Base-by-base conservation (phyloP, 2,329 filamentous ascomycete genomes). In the Talaromyces sp. region DNA sequence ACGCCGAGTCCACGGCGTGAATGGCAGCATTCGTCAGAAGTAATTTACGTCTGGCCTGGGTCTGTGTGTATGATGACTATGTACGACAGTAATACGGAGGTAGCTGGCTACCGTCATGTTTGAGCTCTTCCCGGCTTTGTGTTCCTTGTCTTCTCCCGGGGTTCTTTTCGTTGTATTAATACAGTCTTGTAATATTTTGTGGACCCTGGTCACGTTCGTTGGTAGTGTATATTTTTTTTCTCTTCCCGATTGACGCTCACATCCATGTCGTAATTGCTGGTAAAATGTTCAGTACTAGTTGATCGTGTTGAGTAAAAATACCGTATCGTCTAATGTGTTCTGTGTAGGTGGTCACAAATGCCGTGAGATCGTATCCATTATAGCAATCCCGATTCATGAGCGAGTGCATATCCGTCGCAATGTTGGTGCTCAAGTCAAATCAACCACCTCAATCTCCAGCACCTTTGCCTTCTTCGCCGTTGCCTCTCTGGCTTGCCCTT, bases 11-110 rank as follows among this genome's bases (percentile, higher is more conserved):
- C 76, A 78, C 61, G 73, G 74, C 4, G 73, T 78, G 33, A 71
- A 74, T 37, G 73, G 75, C 61, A 77, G 74, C 65, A 76, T 78
- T 54, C 70, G 76, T n/a, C 76, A 77, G 66, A 72, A 72, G 40
- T 70, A 66, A 18, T 14, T 3, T 14, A 23, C 35, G 25, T 28
- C 21, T 64, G 42, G 35, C 21, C 25, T 6, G 33, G 31, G 50
- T 39, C 28, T 28, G 16, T 44, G 50, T 58, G 50, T 63, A 60
- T 58, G 62, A 63, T 63, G 62, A 60, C 56, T 60, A 59, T 63
- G 52, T 63, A 60, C 58, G 57, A 63, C 44, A 60, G 52, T 46
- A 48, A 63, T 31, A 57, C 40, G 40, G 60, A 55, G 37, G 62
- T 60, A 60, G 57, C 62, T 40, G 62, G 62, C 62, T 63, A 63